Conservation (phyloP, 768 basidiomycete genomes). For the Phanerodontia chrysosporium region DNA sequence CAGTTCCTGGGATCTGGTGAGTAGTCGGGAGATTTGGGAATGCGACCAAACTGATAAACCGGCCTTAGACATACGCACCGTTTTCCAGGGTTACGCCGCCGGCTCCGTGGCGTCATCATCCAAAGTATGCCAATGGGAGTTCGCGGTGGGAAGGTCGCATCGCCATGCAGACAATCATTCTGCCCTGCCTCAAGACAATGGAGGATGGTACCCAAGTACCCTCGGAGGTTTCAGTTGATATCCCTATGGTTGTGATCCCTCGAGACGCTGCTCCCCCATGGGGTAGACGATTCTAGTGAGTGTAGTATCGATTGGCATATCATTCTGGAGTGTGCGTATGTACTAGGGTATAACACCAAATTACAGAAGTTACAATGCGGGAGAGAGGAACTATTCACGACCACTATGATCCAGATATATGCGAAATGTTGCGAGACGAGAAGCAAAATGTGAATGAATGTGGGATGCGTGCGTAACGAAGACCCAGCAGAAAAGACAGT, state of each 20-base stretch:
- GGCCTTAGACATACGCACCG: too few relatives aligned
- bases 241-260: not conserved
- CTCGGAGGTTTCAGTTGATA: not conserved
- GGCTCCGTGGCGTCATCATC: too few relatives aligned
- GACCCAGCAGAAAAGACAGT: not conserved
- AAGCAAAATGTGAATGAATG: not conserved
- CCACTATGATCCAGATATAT: conserved; percentile 16
- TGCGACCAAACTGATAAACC: too few relatives aligned
- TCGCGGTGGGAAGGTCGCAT: not conserved
- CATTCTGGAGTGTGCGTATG: not conserved
- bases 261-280: not conserved
- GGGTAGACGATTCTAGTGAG: not conserved
- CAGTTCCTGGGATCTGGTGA: not conserved
- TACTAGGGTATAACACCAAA: conserved; percentile 16
- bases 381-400: not conserved
- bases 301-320: not conserved
- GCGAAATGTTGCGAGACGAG: conserved; percentile 1
- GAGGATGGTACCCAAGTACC: not conserved
- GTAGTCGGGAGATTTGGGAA: not conserved
- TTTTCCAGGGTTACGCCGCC: too few relatives aligned
- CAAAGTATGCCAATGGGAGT: not conserved
- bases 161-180: not conserved
- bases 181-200: not conserved
- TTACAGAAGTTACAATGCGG: conserved; percentile 17
- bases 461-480: conserved; percentile 6